Evolutionary conservation across 208 protist species (phyloP), one percentile per base, ranked within the genome.

Genomic region (Acanthamoeba triangularis): DNA sequence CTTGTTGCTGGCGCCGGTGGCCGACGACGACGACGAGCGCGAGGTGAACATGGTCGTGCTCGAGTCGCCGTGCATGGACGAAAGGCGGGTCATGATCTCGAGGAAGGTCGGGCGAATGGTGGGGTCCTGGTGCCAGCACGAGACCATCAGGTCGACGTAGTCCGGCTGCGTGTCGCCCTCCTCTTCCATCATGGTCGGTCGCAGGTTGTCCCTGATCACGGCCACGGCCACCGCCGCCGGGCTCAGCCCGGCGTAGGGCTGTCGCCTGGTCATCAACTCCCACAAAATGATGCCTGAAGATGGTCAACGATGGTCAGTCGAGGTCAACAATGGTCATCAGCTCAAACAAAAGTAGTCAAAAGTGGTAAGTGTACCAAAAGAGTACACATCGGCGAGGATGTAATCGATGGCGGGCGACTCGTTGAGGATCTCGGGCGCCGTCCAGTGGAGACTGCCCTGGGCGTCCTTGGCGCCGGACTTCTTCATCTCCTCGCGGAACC

Each of bases 61-160:
- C 0, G 30, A 37, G 65, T 72, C 63, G 63, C 85, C 85, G 18
- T 20, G 6, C n/a, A 91, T 72, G 23, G 18, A 47, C 54, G 54
- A 69, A 0, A 94, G 90, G 16, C 90, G 41, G 2, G 90, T 94
- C 44, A 80, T 94, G 54, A 82, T 61, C 28, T 94, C 90, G n/a
- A 94, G 44, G 90, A 94, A 94, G 47, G 90, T 82, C 30, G 90
- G 90, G 25, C 90, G 59, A 18, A 74, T 80, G 14, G 90, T 37
- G 3, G 90, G 90, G 49, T 94, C 90, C 41, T 20, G 28, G 20
- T 74, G 65, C 90, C 90, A 94, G 30, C 90, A 94, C 7, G 35
- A 30, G 33, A 44, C 28, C 23, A 94, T 59, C 18, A 93, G 88
- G 5, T 78, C 65, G 5, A n/a, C 35, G 35, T 63, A 94, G 16